A percentile compares a stretch with the other conserved stretches of the same genome.
Conservation (phyloP, 2,329 filamentous ascomycete species). For the Aspergillus novofumigatus region DNA sequence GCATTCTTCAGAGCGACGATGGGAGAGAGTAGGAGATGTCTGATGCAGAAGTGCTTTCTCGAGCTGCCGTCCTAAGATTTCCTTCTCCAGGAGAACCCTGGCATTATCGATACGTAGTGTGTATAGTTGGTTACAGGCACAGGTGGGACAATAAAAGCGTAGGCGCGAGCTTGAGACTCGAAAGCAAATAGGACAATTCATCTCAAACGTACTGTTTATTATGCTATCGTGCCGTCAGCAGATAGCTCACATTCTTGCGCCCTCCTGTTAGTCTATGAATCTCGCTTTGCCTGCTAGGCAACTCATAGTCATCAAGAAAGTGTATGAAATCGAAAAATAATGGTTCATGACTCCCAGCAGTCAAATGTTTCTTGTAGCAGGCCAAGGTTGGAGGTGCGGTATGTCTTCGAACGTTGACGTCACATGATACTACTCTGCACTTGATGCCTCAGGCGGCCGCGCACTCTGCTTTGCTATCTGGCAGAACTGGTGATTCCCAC, state of each 20-base stretch:
- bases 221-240: slow-evolving; percentile 10
- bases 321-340: not conserved
- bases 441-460: not conserved
- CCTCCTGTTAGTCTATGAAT: slow-evolving; percentile 8
- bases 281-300: not conserved
- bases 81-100: slow-evolving; percentile 59
- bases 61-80: slow-evolving; percentile 47
- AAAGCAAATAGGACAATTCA: slow-evolving; percentile 67
- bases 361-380: not conserved
- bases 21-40: not conserved
- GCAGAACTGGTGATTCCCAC: not conserved
- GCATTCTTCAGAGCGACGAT: not conserved
- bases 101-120: slow-evolving; percentile 59
- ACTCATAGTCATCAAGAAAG: not conserved
- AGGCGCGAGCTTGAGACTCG: slow-evolving; percentile 53
- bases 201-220: slow-evolving; percentile 33
- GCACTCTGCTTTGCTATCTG: not conserved
- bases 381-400: not conserved
- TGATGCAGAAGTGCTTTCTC: slow-evolving; percentile 23
- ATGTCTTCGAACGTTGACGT: not conserved
- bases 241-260: slow-evolving; percentile 21
- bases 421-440: not conserved
- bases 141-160: slow-evolving; percentile 65
- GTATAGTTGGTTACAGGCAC: slow-evolving; percentile 67
- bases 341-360: not conserved